These are phyloP conservation scores for Colletotrichum graminicola DNA, from an alignment of 2,329 filamentous ascomycete species.

Conservation along the genomic window DNA sequence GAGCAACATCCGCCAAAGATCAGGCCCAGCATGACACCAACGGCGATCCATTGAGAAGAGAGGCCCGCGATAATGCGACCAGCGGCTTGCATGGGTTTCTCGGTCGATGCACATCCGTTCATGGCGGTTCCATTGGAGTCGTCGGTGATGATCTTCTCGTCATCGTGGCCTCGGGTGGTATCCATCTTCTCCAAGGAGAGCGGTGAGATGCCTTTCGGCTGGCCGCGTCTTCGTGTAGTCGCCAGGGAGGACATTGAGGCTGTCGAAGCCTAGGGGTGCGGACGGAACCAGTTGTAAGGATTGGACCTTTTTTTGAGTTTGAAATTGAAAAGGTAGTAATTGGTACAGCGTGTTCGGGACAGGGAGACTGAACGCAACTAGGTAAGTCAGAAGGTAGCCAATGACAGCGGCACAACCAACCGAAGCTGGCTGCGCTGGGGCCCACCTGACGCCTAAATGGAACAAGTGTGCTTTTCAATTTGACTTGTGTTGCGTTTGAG, in stretches of 20 bases:
- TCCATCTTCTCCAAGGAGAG: constrained; percentile 37
- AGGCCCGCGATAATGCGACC: constrained; percentile 68
- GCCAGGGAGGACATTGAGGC: constrained; percentile 58
- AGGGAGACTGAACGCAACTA: constrained; percentile 16
- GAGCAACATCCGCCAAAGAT: constrained; percentile 98
- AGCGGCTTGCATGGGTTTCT: constrained; percentile 45
- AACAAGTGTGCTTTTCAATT: neutral
- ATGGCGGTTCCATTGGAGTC: constrained; percentile 8
- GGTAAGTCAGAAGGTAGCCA: constrained; percentile 13
- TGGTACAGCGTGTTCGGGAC: constrained; percentile 6
- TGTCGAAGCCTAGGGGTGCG: constrained; percentile 18
- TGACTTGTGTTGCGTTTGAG: neutral
- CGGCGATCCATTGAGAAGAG: constrained; percentile 72
- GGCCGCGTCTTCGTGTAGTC: constrained; percentile 57
- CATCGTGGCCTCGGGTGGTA: constrained; percentile 11
- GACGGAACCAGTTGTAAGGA: neutral
- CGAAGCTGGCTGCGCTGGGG: constrained; percentile 10
- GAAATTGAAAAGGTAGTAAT: neutral
- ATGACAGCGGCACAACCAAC: constrained; percentile 18
- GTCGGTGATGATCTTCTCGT: constrained; percentile 10
- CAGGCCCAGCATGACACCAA: constrained; percentile 78
- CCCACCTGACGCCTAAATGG: neutral
- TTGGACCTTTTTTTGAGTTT: constrained; percentile 10
- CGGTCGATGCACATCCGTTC: constrained; percentile 18
- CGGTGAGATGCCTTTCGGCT: constrained; percentile 42